Conservation (phyloP, 2,329 filamentous ascomycete genomes). For the Fusarium algeriense region DNA sequence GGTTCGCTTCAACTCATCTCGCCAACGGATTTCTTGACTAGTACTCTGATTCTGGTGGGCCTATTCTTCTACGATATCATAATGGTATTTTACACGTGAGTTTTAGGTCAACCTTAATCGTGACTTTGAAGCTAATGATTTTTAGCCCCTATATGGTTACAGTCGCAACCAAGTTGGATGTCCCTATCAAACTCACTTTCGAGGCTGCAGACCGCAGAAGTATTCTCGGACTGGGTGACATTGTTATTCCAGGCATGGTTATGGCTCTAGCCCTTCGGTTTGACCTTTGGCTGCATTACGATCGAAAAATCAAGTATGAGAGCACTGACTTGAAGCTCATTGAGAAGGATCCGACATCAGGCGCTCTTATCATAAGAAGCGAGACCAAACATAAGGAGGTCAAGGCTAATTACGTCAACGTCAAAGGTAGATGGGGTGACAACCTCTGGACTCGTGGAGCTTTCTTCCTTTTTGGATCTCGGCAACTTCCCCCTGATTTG, state of each 20-base stretch:
- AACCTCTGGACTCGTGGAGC: slow-evolving; percentile 75
- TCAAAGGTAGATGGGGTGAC: slow-evolving; percentile 84
- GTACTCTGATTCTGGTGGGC: slow-evolving; percentile 79
- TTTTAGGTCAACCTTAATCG: slow-evolving; percentile 24
- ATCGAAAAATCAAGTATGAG: slow-evolving; percentile 69
- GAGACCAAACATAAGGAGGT: slow-evolving; percentile 60
- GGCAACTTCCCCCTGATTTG: slow-evolving; percentile 48
- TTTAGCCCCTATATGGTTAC: slow-evolving; percentile 82
- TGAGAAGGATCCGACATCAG: slow-evolving; percentile 50
- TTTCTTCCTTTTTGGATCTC: slow-evolving; percentile 44
- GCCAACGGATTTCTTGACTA: slow-evolving; percentile 87
- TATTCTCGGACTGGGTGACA: slow-evolving; percentile 94
- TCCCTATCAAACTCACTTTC: slow-evolving; percentile 92
- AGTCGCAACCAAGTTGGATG: slow-evolving; percentile 88
- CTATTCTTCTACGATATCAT: slow-evolving; percentile 97
- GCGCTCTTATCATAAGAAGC: slow-evolving; percentile 52
- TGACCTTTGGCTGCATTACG: slow-evolving; percentile 87
- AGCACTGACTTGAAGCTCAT: slow-evolving; percentile 51
- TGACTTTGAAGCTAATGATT: slow-evolving; percentile 38
- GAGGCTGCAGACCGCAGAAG: slow-evolving; percentile 72
- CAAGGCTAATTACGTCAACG: slow-evolving; percentile 67
- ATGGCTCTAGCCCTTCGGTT: slow-evolving; percentile 91
- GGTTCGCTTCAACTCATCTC: slow-evolving; percentile 85
- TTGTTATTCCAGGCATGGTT: slow-evolving; percentile 92
- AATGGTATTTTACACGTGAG: slow-evolving; percentile 86